A percentile compares a stretch with the other conserved stretches of the same genome.
Conservation (phyloP, 1,139 yeast genomes). For the Candida glucosophila region DNA sequence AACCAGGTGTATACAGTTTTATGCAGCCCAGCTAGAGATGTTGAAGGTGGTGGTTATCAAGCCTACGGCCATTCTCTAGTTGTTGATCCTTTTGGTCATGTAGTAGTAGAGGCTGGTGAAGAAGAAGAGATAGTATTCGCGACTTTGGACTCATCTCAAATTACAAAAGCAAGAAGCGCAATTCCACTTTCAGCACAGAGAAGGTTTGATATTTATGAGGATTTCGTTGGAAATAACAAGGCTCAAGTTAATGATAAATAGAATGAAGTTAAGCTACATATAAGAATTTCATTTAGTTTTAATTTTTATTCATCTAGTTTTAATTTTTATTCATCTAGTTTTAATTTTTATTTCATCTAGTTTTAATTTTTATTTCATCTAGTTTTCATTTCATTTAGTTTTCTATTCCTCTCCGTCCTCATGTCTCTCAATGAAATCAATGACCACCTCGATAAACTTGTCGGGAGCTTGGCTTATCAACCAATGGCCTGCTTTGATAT, state of each 20-base stretch:
- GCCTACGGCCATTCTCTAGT: constrained; percentile 69
- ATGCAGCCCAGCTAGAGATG: constrained; percentile 41
- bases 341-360: too few relatives aligned
- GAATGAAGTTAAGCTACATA: too few relatives aligned
- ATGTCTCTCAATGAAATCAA: constrained; percentile 49
- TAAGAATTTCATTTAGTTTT: too few relatives aligned
- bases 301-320: too few relatives aligned
- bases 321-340: too few relatives aligned
- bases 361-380: too few relatives aligned
- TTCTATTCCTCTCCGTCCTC: too few relatives aligned
- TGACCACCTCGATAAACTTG: constrained; percentile 52
- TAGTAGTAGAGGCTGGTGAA: constrained; percentile 42
- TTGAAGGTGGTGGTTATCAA: constrained; percentile 66
- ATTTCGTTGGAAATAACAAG: constrained; percentile 20
- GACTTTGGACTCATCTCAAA: constrained; percentile 14
- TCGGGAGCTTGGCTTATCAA: constrained; percentile 70
- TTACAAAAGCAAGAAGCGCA: constrained; percentile 12
- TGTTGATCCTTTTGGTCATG: constrained; percentile 78
- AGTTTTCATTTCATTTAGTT: too few relatives aligned
- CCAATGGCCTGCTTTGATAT: constrained; percentile 89
- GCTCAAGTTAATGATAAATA: constrained; percentile 32
- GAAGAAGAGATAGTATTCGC: constrained; percentile 19
- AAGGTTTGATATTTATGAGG: constrained; percentile 17
- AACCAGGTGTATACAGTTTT: constrained; percentile 73
- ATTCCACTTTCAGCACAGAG: constrained; percentile 19